These are phyloP conservation scores for Fagopyrum homotropicum DNA, from an alignment of 148 eudicot species.

Conservation along the genomic window DNA sequence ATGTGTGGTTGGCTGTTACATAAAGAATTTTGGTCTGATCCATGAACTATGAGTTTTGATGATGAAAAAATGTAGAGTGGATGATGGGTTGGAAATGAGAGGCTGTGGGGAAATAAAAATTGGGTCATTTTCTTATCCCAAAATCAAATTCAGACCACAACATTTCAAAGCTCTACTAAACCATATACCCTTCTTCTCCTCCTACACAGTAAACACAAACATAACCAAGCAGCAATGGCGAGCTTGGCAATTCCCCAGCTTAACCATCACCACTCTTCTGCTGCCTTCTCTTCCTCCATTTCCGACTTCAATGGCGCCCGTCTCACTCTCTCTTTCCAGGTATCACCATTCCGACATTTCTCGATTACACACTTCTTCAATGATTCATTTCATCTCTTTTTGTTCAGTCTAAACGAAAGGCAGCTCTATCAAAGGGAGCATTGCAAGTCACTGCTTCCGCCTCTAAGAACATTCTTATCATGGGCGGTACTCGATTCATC, in stretches of 20 bases:
- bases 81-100: conserved; percentile 10
- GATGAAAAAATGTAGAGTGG: not conserved
- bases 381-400: not conserved
- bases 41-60: not conserved
- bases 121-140: conserved; percentile 67
- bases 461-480: conserved; percentile 80
- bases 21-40: too few species aligned
- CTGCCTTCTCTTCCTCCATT: conserved; percentile 62
- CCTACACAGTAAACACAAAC: conserved; percentile 14
- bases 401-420: conserved; percentile 65
- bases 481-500: conserved; percentile 96
- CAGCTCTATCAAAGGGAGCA: conserved; percentile 56
- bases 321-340: conserved; percentile 65
- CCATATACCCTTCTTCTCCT: not conserved
- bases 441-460: conserved; percentile 64
- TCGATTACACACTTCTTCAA: not conserved
- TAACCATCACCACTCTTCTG: conserved; percentile 48
- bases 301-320: conserved; percentile 76
- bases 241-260: conserved; percentile 56
- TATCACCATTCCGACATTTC: conserved; percentile 6
- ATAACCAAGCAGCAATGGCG: conserved; percentile 31
- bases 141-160: conserved; percentile 25
- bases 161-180: not conserved
- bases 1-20: too few species aligned
- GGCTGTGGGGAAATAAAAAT: conserved; percentile 22